phyloP scores from a whole-genome alignment of 768 basidiomycete genomes.

The Hygrophorus pudorinus region DNA sequence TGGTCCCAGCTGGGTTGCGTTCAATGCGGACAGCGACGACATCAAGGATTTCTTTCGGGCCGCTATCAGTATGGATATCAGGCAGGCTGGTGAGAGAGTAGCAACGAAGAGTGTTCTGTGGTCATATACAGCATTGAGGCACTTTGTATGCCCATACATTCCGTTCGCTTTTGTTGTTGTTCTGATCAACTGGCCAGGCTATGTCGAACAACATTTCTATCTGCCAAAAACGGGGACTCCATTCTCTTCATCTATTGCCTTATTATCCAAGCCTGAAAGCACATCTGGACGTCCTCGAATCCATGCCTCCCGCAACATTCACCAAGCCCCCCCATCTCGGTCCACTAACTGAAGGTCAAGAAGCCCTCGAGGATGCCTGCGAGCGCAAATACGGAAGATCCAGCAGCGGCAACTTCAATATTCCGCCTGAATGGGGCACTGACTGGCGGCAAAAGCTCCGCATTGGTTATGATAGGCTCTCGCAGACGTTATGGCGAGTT shows the following conservation, averaged over 20 bases:
- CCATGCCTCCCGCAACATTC: constrained; percentile 45
- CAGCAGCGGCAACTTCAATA: constrained; percentile 23
- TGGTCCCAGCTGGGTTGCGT: constrained; percentile 60
- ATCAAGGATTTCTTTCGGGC: constrained; percentile 68
- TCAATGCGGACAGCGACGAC: constrained; percentile 57
- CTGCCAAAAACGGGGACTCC: constrained; percentile 55
- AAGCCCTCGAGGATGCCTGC: constrained; percentile 57
- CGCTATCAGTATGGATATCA: constrained; percentile 64
- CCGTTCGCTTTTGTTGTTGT: constrained; percentile 5
- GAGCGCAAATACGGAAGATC: constrained; percentile 39
- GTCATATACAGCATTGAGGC: constrained; percentile 68
- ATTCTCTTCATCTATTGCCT: constrained; percentile 56
- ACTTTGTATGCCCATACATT: constrained; percentile 45
- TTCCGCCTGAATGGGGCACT: constrained; percentile 34
- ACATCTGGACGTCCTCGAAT: constrained; percentile 53
- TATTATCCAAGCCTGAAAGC: constrained; percentile 48
- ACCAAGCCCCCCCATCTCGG: constrained; percentile 59
- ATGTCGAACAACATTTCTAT: constrained; percentile 61
- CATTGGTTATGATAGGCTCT: constrained; percentile 53
- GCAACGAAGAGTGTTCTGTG: constrained; percentile 74
- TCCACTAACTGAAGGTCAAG: constrained; percentile 45
- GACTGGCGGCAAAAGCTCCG: constrained; percentile 54
- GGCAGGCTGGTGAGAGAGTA: constrained; percentile 68
- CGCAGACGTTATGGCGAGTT: constrained; percentile 60
- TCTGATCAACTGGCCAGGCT: constrained; percentile 32